Conservation (phyloP, 768 basidiomycete genomes). For the Daedaleopsis sinensis region DNA sequence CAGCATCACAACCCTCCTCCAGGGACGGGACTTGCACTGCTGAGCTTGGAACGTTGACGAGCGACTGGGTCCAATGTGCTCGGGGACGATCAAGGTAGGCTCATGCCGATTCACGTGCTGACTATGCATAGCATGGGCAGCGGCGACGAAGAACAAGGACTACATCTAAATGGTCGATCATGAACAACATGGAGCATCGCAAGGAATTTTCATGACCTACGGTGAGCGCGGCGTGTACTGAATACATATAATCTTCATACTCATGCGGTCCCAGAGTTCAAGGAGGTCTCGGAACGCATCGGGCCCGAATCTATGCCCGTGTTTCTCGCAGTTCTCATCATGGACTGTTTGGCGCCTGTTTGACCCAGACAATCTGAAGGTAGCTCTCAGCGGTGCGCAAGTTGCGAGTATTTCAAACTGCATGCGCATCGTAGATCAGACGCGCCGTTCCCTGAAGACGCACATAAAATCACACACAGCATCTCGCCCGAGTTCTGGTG, state of each 20-base stretch:
- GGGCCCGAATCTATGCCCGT: slow-evolving; percentile 38
- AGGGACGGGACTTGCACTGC: slow-evolving; percentile 62
- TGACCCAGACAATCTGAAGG: slow-evolving; percentile 18
- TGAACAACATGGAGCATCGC: slow-evolving; percentile 56
- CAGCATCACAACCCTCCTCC: slow-evolving; percentile 48
- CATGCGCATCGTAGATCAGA: slow-evolving; percentile 20
- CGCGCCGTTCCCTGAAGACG: slow-evolving; percentile 25
- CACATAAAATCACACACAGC: slow-evolving; percentile 42
- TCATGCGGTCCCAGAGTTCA: slow-evolving; percentile 34
- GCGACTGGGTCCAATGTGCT: slow-evolving; percentile 15
- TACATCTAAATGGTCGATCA: slow-evolving; percentile 65
- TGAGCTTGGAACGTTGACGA: slow-evolving; percentile 59
- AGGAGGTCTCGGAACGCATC: slow-evolving; percentile 27
- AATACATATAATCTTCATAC: too few species aligned
- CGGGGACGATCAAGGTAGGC: slow-evolving; percentile 30
- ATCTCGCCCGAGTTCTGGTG: slow-evolving; percentile 62
- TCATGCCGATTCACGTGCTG: slow-evolving; percentile 18
- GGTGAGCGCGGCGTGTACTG: slow-evolving; percentile 41
- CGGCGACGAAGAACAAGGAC: slow-evolving; percentile 66
- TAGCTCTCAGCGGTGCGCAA: slow-evolving; percentile 21
- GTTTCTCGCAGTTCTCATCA: slow-evolving; percentile 34
- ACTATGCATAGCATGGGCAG: slow-evolving; percentile 59
- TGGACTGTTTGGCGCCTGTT: slow-evolving; percentile 22
- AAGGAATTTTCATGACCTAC: slow-evolving; percentile 69
- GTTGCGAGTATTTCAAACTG: slow-evolving; percentile 22